Evolutionary conservation across 2,329 filamentous ascomycete species (phyloP).

Genomic region (Colletotrichum lupini): DNA sequence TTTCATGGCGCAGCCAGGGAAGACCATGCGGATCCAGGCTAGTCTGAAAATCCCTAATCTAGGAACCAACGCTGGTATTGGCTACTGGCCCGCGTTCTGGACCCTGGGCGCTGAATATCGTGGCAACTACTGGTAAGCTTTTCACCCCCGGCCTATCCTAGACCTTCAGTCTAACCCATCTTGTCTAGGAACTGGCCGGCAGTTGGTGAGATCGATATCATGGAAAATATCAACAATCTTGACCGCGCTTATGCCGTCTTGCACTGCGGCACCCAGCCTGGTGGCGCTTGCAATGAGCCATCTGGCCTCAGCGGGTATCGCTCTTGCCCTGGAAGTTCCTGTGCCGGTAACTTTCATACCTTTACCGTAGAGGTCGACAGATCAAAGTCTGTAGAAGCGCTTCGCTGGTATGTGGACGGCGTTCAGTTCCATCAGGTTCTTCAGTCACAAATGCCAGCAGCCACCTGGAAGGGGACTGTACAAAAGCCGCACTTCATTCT

Average conservation of each 20-base stretch:
- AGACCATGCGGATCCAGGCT: conserved; percentile 49
- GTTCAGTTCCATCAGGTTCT: conserved; percentile 53
- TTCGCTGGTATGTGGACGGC: conserved; percentile 63
- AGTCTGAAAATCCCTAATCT: conserved; percentile 47
- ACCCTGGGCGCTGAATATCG: conserved; percentile 52
- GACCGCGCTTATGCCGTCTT: conserved; percentile 58
- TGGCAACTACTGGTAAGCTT: conserved; percentile 42
- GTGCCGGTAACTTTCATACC: conserved; percentile 41
- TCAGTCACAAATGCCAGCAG: conserved; percentile 40
- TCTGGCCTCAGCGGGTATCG: conserved; percentile 48
- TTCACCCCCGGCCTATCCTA: conserved; percentile 50
- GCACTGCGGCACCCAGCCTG: conserved; percentile 59
- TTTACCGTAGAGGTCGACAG: conserved; percentile 48
- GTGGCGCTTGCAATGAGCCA: conserved; percentile 64
- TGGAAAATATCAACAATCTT: conserved; percentile 74
- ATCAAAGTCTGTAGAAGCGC: conserved; percentile 48
- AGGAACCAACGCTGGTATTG: conserved; percentile 38
- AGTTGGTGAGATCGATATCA: conserved; percentile 66
- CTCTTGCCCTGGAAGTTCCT: background rate
- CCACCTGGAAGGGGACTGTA: conserved; percentile 45
- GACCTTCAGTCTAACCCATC: conserved; percentile 60
- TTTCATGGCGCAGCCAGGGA: conserved; percentile 47
- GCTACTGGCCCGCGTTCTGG: conserved; percentile 61
- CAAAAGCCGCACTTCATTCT: conserved; percentile 47
- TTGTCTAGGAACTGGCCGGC: conserved; percentile 50